These are phyloP conservation scores for Epichloe typhina DNA, from an alignment of 2,329 filamentous ascomycete genomes.

Conservation along the genomic window DNA sequence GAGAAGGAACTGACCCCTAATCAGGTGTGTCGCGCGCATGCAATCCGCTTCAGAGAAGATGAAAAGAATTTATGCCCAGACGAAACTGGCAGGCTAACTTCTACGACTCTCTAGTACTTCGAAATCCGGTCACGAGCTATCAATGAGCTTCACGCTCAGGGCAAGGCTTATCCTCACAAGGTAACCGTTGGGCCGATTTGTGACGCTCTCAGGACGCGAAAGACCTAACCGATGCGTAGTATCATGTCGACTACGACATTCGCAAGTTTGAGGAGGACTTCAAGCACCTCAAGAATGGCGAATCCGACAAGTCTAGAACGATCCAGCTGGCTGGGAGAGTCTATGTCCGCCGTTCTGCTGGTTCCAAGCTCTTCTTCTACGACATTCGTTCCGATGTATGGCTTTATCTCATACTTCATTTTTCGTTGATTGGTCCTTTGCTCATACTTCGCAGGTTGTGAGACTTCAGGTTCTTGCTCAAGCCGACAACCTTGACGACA, in stretches of 20 bases:
- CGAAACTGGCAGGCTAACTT: not conserved
- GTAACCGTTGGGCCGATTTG: slow-evolving; percentile 8
- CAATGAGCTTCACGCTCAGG: slow-evolving; percentile 29
- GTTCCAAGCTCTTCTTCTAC: slow-evolving; percentile 84
- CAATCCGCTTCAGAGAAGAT: not conserved
- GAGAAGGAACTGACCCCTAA: slow-evolving; percentile 45
- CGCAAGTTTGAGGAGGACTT: slow-evolving; percentile 69
- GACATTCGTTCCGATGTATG: slow-evolving; percentile 37
- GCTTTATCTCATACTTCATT: not conserved
- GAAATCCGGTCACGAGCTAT: slow-evolving; percentile 83
- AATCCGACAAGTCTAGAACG: slow-evolving; percentile 61
- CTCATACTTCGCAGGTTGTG: slow-evolving; percentile 25
- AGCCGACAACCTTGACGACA: slow-evolving; percentile 59
- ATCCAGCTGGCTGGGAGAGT: slow-evolving; percentile 75
- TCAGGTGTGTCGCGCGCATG: slow-evolving; percentile 22
- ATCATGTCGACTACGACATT: slow-evolving; percentile 74
- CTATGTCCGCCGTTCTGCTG: slow-evolving; percentile 73
- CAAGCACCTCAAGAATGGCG: slow-evolving; percentile 73
- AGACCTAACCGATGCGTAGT: slow-evolving; percentile 26
- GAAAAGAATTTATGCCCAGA: too few species aligned
- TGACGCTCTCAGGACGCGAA: not conserved
- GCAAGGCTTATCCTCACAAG: slow-evolving; percentile 68
- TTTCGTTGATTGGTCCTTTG: not conserved
- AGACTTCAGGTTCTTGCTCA: slow-evolving; percentile 91
- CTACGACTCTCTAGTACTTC: slow-evolving; percentile 48